Conservation (phyloP, 129 eudicot genomes). For the Flaveria bidentis region DNA sequence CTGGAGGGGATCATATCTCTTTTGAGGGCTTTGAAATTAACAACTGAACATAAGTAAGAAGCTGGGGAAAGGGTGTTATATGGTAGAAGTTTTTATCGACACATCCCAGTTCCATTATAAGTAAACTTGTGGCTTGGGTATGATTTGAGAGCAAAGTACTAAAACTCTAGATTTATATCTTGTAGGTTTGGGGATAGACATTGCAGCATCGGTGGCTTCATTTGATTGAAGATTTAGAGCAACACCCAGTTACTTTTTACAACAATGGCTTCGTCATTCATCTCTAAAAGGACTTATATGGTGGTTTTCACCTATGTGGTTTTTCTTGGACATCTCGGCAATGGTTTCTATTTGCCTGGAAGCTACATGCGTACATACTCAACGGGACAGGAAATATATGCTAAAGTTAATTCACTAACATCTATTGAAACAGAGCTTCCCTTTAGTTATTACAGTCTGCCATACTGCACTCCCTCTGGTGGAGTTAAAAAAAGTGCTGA, state of each 20-base stretch:
- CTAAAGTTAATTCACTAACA: conserved; percentile 75
- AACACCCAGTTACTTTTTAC: background rate
- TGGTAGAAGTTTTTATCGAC: background rate
- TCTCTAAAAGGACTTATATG: conserved; percentile 46
- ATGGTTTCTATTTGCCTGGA: conserved; percentile 78
- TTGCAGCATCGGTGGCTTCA: conserved; percentile 33
- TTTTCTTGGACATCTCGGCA: conserved; percentile 41
- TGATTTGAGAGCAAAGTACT: conserved; percentile 19
- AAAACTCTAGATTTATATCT: conserved; percentile 6
- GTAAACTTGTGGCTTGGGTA: conserved; percentile 9
- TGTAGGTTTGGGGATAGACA: conserved; percentile 36
- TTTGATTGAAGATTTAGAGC: conserved; percentile 24
- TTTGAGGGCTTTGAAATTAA: conserved; percentile 10
- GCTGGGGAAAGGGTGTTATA: background rate
- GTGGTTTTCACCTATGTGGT: conserved; percentile 37
- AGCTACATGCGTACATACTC: conserved; percentile 86
- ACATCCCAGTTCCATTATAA: background rate
- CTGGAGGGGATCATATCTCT: conserved; percentile 1
- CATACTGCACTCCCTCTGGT: conserved; percentile 65
- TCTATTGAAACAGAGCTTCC: conserved; percentile 86
- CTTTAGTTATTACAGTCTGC: conserved; percentile 75
- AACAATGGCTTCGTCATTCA: conserved; percentile 44
- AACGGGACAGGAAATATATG: conserved; percentile 50
- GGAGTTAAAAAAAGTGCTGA: conserved; percentile 80
- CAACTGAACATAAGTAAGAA: conserved; percentile 10